Evolutionary conservation across 805 yeast species (phyloP), one percentile per base, ranked within the genome.

Genomic region (Metschnikowia corniflorae): DNA sequence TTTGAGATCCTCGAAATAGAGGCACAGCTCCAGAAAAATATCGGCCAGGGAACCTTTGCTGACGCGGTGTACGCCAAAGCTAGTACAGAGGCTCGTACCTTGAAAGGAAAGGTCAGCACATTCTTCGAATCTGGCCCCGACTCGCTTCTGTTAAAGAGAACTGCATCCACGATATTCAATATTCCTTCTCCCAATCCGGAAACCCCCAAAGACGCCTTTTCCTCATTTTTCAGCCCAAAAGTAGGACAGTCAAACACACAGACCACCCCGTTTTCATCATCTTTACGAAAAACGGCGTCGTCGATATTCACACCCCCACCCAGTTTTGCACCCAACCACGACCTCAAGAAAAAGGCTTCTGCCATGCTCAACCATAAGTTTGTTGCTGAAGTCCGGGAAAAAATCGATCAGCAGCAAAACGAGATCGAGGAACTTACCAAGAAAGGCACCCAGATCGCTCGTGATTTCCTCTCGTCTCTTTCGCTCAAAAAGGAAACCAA

Each of bases 1-100:
- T 50, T 53, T 18, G 65, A 65, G 44, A 53, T 78, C n/a, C 50
- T 59, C 12, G 55, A 54, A 24, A 7, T 54, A 57, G 31, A 40
- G 31, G 40, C 47, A 33, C 27, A 51, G 47, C 44, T 46, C 47
- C 40, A 37, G 10, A 21, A 26, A 4, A 28, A 15, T 19, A 60
- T 54, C 35, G 44, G 37, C 16, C 21, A n/a, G 27, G 25, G 10
- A 36, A 25, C 7, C 35, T 37, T 37, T 35, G 34, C 29, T 40
- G 47, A 37, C 38, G 49, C 26, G 37, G 20, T 18, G 24, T 20
- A 15, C 37, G 37, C 31, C 31, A 39, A n/a, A 26, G 41, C 30
- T 9, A 29, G 13, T 17, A 26, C 27, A 10, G 42, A 35, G 16
- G 30, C 36, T 20, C 16, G 31, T 25, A 35, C 33, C 10, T 26